phyloP scores from a whole-genome alignment of 1,139 yeast species.

The Candida sp. region DNA sequence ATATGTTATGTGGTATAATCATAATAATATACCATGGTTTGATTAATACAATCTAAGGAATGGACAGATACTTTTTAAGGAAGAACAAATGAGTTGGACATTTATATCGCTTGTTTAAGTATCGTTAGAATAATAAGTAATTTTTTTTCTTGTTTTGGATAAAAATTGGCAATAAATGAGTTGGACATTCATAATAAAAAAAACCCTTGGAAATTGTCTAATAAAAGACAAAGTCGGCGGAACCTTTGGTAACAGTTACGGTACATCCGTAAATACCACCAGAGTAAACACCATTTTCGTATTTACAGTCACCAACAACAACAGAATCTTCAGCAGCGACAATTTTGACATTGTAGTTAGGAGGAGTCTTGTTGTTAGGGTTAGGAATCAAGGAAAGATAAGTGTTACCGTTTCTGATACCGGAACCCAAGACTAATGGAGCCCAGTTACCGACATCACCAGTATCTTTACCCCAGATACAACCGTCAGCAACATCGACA shows the following conservation, averaged over 20 bases:
- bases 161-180: too few species aligned
- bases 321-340: slow-evolving; percentile 61
- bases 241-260: slow-evolving; percentile 64
- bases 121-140: too few species aligned
- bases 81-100: neutral
- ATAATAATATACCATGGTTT: too few species aligned
- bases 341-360: slow-evolving; percentile 85
- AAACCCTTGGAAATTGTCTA: too few species aligned
- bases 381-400: slow-evolving; percentile 93
- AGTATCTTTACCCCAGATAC: slow-evolving; percentile 85
- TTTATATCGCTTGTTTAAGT: neutral
- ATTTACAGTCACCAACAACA: slow-evolving; percentile 75
- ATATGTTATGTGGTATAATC: too few species aligned
- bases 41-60: slow-evolving; percentile 1
- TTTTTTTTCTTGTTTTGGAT: too few species aligned
- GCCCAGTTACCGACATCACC: slow-evolving; percentile 97
- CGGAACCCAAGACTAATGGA: slow-evolving; percentile 94
- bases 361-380: slow-evolving; percentile 77
- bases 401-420: slow-evolving; percentile 71
- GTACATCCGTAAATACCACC: slow-evolving; percentile 80
- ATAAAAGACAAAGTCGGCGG: slow-evolving; percentile 64
- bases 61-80: neutral
- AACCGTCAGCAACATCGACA: slow-evolving; percentile 82
- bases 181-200: too few species aligned
- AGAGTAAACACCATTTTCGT: slow-evolving; percentile 72